A percentile compares a stretch with the other conserved stretches of the same genome.
Conservation (phyloP, 2,329 filamentous ascomycete species). For the Trichoderma atrobrunneum region DNA sequence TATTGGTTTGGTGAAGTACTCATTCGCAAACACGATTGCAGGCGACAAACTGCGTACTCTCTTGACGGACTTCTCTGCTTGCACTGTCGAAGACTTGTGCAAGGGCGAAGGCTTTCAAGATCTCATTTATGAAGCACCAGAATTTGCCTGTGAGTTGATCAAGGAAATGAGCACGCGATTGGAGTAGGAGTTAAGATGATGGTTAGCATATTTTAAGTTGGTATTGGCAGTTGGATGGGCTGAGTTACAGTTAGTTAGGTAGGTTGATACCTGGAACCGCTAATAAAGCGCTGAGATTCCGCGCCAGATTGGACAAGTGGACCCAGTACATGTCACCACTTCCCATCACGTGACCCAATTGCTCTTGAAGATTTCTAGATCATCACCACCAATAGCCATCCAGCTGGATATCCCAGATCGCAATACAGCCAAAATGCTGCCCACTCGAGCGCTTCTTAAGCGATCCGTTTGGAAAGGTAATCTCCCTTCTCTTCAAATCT, state of each 20-base stretch:
- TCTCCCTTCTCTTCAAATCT: constrained; percentile 4
- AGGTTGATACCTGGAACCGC: too few species aligned
- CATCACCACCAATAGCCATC: neutral
- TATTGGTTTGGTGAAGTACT: neutral
- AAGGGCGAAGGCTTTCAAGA: neutral
- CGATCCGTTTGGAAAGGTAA: constrained; percentile 88
- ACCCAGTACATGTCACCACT: neutral
- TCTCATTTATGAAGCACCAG: neutral
- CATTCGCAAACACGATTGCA: neutral
- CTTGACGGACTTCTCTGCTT: neutral
- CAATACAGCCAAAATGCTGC: constrained; percentile 54
- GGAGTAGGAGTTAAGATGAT: neutral
- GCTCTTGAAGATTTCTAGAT: constrained; percentile 16
- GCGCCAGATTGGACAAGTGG: neutral
- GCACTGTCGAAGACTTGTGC: neutral
- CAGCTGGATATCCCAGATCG: neutral
- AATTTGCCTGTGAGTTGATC: neutral
- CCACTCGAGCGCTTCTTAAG: constrained; percentile 64
- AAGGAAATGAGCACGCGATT: neutral
- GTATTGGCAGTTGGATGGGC: neutral
- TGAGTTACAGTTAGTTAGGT: neutral
- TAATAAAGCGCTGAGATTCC: neutral
- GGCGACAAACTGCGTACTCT: neutral
- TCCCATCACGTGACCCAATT: constrained; percentile 7
- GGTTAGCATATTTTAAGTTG: neutral